phyloP scores from a whole-genome alignment of 2,329 filamentous ascomycete species.

The Penicillium brevicompactum region DNA sequence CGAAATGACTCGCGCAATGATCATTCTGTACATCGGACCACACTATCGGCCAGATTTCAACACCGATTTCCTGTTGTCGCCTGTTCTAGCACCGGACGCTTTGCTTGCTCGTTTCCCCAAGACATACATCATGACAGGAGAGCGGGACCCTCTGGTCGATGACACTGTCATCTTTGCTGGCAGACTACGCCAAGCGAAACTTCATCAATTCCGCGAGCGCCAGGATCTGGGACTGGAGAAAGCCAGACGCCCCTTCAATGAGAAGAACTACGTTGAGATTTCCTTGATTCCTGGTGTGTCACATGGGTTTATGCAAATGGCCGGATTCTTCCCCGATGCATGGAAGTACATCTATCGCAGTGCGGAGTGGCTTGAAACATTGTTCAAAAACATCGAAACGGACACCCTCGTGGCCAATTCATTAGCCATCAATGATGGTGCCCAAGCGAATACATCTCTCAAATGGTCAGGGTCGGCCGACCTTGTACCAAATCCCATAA shows the following conservation, averaged over 20 bases:
- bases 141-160: conserved; percentile 92
- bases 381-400: conserved; percentile 55
- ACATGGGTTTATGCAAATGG: conserved; percentile 94
- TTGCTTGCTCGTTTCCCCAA: conserved; percentile 88
- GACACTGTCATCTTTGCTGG: conserved; percentile 97
- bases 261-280: conserved; percentile 77
- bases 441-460: not conserved
- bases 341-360: conserved; percentile 84
- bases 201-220: conserved; percentile 57
- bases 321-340: conserved; percentile 81
- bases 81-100: conserved; percentile 82
- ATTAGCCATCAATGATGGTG: conserved; percentile 11
- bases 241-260: conserved; percentile 63
- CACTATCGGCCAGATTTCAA: conserved; percentile 91
- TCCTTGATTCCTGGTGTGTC: conserved; percentile 83
- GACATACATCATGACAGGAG: conserved; percentile 90
- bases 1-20: conserved; percentile 99
- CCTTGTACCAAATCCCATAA: conserved; percentile 11
- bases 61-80: conserved; percentile 87
- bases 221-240: conserved; percentile 59
- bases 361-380: conserved; percentile 77
- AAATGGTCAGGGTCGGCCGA: not conserved
- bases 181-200: conserved; percentile 76
- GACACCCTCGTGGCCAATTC: conserved; percentile 20
- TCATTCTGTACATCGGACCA: conserved; percentile 93